Percentiles rank a stretch among this genome's conserved stretches.
phyloP scores from a whole-genome alignment of 148 eudicot genomes.

The Cornus kousa region DNA sequence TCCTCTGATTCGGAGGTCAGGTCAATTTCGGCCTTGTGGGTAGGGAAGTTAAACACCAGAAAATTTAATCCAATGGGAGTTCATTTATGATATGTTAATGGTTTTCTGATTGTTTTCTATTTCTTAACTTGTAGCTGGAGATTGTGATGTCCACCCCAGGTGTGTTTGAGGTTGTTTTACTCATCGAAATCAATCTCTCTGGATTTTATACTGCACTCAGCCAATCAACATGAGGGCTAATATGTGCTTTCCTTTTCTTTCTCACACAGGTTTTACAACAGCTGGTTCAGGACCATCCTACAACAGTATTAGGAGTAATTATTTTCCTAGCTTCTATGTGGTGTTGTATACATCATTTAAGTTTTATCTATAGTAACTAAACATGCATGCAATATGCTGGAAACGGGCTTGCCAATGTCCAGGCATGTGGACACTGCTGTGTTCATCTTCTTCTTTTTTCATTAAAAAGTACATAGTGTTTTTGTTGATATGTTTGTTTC shows the following conservation, averaged over 20 bases:
- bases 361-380: background rate
- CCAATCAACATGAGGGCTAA: constrained; percentile 7
- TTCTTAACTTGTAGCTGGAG: constrained; percentile 53
- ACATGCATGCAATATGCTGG: background rate
- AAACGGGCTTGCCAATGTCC: background rate
- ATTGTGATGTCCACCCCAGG: constrained; percentile 77
- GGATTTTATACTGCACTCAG: background rate
- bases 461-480: background rate
- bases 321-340: background rate
- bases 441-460: background rate
- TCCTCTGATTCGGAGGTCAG: background rate
- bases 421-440: background rate
- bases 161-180: constrained; percentile 67
- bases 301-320: constrained; percentile 57
- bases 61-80: background rate
- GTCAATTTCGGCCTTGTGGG: background rate
- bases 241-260: background rate
- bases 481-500: background rate
- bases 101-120: constrained; percentile 9
- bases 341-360: background rate
- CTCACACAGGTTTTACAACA: constrained; percentile 53
- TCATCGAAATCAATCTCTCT: background rate
- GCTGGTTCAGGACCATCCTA: constrained; percentile 51
- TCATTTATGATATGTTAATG: background rate
- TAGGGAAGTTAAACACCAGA: too few relatives aligned